Percentiles rank a stretch among this genome's conserved stretches.
Conservation (phyloP, 2,329 filamentous ascomycete species). For the Aspergillus neoniger region DNA sequence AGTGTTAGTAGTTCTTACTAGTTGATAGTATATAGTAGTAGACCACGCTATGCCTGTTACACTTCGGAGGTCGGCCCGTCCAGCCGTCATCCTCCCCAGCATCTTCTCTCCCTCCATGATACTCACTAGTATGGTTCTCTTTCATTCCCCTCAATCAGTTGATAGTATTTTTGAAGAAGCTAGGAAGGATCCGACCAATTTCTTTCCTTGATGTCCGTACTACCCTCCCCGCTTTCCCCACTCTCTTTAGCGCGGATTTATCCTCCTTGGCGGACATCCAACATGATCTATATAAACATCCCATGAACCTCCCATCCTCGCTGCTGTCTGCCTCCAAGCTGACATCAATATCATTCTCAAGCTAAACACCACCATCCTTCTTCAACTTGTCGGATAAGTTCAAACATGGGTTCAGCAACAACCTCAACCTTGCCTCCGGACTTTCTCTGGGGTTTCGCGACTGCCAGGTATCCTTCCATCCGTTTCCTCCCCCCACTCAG, state of each 20-base stretch:
- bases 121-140: background rate
- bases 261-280: background rate
- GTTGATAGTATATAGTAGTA: too few species aligned
- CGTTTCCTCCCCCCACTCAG: background rate
- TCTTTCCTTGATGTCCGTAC: background rate
- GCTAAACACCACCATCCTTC: background rate
- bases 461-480: constrained; percentile 59
- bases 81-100: background rate
- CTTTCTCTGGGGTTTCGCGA: constrained; percentile 80
- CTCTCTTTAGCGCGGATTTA: background rate
- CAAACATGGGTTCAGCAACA: constrained; percentile 30
- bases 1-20: too few species aligned
- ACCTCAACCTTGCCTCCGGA: constrained; percentile 59
- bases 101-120: background rate
- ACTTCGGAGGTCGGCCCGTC: constrained; percentile 19
- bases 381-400: background rate
- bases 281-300: background rate
- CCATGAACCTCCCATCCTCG: too few species aligned
- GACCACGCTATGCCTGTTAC: background rate
- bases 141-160: background rate
- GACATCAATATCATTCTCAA: background rate
- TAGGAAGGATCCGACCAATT: background rate
- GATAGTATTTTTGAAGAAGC: too few species aligned
- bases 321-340: too few species aligned
- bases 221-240: background rate